These are phyloP conservation scores for Calophaca sinica DNA, from an alignment of 306 rosid species.

Conservation along the genomic window DNA sequence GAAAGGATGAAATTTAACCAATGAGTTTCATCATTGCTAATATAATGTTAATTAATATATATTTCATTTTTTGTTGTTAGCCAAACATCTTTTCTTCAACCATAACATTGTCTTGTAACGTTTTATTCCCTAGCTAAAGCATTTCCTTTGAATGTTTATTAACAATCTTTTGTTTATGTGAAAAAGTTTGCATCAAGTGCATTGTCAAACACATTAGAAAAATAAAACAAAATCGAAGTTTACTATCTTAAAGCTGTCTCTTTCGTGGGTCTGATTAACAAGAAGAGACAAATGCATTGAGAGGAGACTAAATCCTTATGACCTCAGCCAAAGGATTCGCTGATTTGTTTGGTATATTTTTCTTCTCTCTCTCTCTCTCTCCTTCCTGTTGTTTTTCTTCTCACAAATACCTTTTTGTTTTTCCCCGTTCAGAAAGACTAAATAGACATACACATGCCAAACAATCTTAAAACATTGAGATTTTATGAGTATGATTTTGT, in stretches of 20 bases:
- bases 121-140: slow-evolving; percentile 4
- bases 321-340: slow-evolving; percentile 62
- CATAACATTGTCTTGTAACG: slow-evolving; percentile 23
- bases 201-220: slow-evolving; percentile 42
- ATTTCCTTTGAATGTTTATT: slow-evolving; percentile 33
- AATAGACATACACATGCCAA: too few relatives aligned
- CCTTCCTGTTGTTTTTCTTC: too few relatives aligned
- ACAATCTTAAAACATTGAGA: too few relatives aligned
- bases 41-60: not conserved
- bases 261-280: slow-evolving; percentile 42
- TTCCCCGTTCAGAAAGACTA: too few relatives aligned
- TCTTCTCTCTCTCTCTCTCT: too few relatives aligned
- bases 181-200: not conserved
- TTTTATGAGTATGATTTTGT: too few relatives aligned
- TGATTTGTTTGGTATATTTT: slow-evolving; percentile 32
- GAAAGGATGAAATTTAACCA: too few relatives aligned
- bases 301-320: slow-evolving; percentile 49
- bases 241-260: slow-evolving; percentile 39
- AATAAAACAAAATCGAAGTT: slow-evolving; percentile 20
- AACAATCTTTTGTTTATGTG: not conserved
- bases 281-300: slow-evolving; percentile 36
- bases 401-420: too few relatives aligned
- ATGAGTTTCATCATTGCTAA: too few relatives aligned
- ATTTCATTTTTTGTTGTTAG: not conserved
- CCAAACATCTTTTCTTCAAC: slow-evolving; percentile 5